Evolutionary conservation across 139 green algal genomes (phyloP), one percentile per base, ranked within the genome.

Genomic region (Chlorella sorokiniana): DNA sequence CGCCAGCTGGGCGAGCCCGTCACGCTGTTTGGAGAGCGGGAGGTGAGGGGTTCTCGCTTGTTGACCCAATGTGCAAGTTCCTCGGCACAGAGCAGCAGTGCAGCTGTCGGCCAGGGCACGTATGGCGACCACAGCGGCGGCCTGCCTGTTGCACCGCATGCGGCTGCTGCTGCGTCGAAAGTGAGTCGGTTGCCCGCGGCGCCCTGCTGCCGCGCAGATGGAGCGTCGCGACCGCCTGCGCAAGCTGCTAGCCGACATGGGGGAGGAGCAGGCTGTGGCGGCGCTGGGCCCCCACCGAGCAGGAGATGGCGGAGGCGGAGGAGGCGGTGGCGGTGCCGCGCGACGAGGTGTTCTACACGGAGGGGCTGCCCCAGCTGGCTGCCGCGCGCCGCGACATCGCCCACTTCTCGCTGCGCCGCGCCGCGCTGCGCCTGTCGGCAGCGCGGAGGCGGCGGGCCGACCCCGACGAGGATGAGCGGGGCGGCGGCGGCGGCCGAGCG

Each of bases 11-110:
- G 67, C 0, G 90, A 99, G 87, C 96, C 96, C 45, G 86, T 99
- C 85, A 99, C 96, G 5, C 90, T 99, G 25, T 99, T 99, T 87
- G 96, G 96, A 16, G 96, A 99, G 90, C 76, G 86, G 4, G 89
- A 97, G 91, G 92, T 97, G 79, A 23, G 87, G 2, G 4, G 54
- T 11, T n/a, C n/a, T n/a, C n/a, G n/a, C n/a, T n/a, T n/a, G n/a
- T n/a, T n/a, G n/a, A n/a, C n/a, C n/a, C n/a, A n/a, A n/a, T n/a
- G n/a, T n/a, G n/a, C n/a, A n/a, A n/a, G n/a, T n/a, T n/a, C n/a
- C n/a, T n/a, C n/a, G n/a, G n/a, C n/a, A n/a, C n/a, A n/a, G n/a
- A n/a, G n/a, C n/a, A n/a, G n/a, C n/a, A n/a, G n/a, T n/a, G n/a
- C n/a, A n/a, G n/a, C n/a, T n/a, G n/a, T n/a, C n/a, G n/a, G n/a